These are phyloP conservation scores for Calonectria pauciramosa DNA, from an alignment of 2,329 filamentous ascomycete species.

Conservation along the genomic window DNA sequence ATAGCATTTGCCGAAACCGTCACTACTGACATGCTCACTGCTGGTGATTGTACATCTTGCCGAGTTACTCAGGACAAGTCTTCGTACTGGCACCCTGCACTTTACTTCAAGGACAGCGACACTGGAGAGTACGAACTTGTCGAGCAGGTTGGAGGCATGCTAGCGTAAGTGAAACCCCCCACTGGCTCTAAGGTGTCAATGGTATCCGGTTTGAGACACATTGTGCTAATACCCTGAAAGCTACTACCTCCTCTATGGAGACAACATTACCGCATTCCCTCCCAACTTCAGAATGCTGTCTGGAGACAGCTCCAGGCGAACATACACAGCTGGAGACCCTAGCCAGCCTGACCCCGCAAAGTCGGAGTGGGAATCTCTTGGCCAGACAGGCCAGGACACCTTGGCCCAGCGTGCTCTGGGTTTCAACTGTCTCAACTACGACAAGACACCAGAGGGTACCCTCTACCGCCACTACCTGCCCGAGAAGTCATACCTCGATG, in stretches of 20 bases:
- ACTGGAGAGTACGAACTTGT: slow-evolving; percentile 79
- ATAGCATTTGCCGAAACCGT: slow-evolving; percentile 77
- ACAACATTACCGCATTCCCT: slow-evolving; percentile 81
- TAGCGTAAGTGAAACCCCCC: slow-evolving; percentile 74
- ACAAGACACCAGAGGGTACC: slow-evolving; percentile 74
- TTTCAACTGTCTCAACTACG: slow-evolving; percentile 96
- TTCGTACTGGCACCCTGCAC: slow-evolving; percentile 85
- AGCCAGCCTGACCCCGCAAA: slow-evolving; percentile 74
- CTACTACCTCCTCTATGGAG: slow-evolving; percentile 84
- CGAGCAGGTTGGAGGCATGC: slow-evolving; percentile 83
- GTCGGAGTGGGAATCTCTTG: slow-evolving; percentile 76
- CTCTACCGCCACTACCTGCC: slow-evolving; percentile 87
- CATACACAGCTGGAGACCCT: slow-evolving; percentile 78
- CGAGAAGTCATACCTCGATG: slow-evolving; percentile 83
- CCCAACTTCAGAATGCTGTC: slow-evolving; percentile 85
- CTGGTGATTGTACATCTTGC: slow-evolving; percentile 83
- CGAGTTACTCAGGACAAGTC: slow-evolving; percentile 85
- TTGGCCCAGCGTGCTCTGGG: slow-evolving; percentile 87
- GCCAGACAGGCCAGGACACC: slow-evolving; percentile 75
- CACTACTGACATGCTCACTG: slow-evolving; percentile 68
- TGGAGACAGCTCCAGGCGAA: slow-evolving; percentile 76
- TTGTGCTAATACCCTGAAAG: slow-evolving; percentile 54
- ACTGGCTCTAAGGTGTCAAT: background rate
- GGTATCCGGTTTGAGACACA: background rate
- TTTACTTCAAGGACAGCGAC: slow-evolving; percentile 80